Percentiles rank a stretch among this genome's conserved stretches.
These are phyloP conservation scores for Echeveria elegans DNA, from an alignment of 164 flowering plant genomes.

Conservation along the genomic window DNA sequence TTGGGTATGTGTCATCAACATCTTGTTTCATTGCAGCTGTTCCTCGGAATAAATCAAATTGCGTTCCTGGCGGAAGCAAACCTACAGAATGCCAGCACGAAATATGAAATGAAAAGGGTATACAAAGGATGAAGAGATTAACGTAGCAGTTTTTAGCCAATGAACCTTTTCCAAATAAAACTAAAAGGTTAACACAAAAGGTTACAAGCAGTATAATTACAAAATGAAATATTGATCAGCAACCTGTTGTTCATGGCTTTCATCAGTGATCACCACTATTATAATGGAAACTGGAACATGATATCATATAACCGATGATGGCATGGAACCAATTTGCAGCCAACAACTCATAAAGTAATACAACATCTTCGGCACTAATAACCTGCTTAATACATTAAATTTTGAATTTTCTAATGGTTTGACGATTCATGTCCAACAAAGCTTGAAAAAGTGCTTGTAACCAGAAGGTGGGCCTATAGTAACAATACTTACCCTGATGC, in stretches of 20 bases:
- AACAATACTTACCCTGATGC: slow-evolving; percentile 65
- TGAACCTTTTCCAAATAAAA: background rate
- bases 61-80: slow-evolving; percentile 96
- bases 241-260: too few relatives aligned
- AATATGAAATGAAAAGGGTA: background rate
- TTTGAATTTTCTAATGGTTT: background rate
- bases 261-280: background rate
- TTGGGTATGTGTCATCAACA: slow-evolving; percentile 87
- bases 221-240: too few relatives aligned
- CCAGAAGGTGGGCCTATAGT: background rate
- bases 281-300: background rate
- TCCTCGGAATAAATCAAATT: slow-evolving; percentile 93
- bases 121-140: background rate
- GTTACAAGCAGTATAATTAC: background rate
- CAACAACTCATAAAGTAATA: background rate
- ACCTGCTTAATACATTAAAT: background rate
- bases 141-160: background rate
- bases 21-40: slow-evolving; percentile 99
- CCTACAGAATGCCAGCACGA: slow-evolving; percentile 34
- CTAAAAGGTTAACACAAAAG: background rate
- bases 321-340: background rate
- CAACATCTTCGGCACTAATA: background rate
- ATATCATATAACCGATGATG: background rate
- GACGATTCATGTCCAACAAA: too few relatives aligned
- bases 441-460: background rate